Conservation (phyloP, 2,329 filamentous ascomycete species). For the Ramularia collo-cygni region DNA sequence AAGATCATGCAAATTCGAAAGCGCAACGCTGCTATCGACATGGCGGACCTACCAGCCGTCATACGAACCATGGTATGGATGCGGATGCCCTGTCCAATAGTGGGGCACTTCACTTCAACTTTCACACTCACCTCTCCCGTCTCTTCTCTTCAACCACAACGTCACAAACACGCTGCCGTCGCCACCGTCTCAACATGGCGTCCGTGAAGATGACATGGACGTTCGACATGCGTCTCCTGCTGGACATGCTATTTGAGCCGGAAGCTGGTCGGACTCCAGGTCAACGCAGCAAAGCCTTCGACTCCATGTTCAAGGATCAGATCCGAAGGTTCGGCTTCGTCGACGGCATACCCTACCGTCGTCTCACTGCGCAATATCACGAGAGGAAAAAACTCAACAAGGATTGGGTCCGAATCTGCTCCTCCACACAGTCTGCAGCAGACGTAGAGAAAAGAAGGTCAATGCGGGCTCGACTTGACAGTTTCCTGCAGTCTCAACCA, state of each 20-base stretch:
- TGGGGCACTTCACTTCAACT: no score
- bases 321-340: not conserved
- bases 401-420: not conserved
- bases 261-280: not conserved
- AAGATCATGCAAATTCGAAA: no score
- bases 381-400: not conserved
- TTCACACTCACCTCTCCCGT: no score
- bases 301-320: not conserved
- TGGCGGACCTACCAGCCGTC: no score
- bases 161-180: no score
- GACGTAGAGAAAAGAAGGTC: not conserved
- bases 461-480: no score
- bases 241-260: not conserved
- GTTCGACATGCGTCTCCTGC: not conserved
- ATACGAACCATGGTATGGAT: no score
- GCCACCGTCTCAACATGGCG: no score
- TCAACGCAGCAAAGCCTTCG: not conserved
- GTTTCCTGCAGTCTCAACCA: no score
- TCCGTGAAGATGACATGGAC: not conserved
- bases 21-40: no score
- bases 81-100: no score
- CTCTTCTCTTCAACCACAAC: no score
- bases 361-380: not conserved
- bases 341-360: not conserved
- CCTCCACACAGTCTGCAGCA: not conserved